A percentile compares a stretch with the other conserved stretches of the same genome.
These are phyloP conservation scores for Kalmusia sp. DNA, from an alignment of 2,329 filamentous ascomycete genomes.

Conservation along the genomic window DNA sequence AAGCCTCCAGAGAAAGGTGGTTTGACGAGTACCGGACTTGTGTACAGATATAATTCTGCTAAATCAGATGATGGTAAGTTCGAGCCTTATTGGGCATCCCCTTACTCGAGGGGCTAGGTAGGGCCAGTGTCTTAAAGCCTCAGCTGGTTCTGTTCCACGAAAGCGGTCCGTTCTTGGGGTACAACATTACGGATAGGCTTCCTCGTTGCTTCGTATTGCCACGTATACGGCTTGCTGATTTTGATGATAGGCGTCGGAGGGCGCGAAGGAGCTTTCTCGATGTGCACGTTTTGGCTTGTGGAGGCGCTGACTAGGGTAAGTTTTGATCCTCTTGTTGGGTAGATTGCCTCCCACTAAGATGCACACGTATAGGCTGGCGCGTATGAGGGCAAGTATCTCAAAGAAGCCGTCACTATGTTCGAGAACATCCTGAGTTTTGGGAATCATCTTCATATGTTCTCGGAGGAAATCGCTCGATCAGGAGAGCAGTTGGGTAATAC, in stretches of 20 bases:
- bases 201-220: background rate
- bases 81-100: slow-evolving; percentile 1
- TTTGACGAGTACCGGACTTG: slow-evolving; percentile 75
- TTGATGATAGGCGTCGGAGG: slow-evolving; percentile 70
- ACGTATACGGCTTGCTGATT: slow-evolving; percentile 10
- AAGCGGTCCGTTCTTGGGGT: background rate
- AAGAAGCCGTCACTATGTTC: slow-evolving; percentile 70
- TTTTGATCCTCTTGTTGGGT: slow-evolving; percentile 28
- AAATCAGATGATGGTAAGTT: slow-evolving; percentile 71
- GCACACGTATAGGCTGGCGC: slow-evolving; percentile 34
- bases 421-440: slow-evolving; percentile 80
- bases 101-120: background rate
- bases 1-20: slow-evolving; percentile 77
- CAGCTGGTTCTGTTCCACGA: slow-evolving; percentile 6
- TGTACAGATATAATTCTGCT: slow-evolving; percentile 76
- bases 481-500: slow-evolving; percentile 83
- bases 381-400: slow-evolving; percentile 70
- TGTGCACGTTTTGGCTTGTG: slow-evolving; percentile 86
- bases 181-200: background rate
- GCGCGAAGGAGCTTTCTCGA: slow-evolving; percentile 77
- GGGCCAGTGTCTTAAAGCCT: slow-evolving; percentile 13
- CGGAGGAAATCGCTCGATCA: slow-evolving; percentile 76
- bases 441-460: slow-evolving; percentile 81
- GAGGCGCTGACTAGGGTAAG: slow-evolving; percentile 76
- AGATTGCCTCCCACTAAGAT: slow-evolving; percentile 9